Percentiles rank a stretch among this genome's conserved stretches.
These are phyloP conservation scores for Schizophyllum commune DNA, from an alignment of 1,284 basidiomycete genomes.

Conservation along the genomic window DNA sequence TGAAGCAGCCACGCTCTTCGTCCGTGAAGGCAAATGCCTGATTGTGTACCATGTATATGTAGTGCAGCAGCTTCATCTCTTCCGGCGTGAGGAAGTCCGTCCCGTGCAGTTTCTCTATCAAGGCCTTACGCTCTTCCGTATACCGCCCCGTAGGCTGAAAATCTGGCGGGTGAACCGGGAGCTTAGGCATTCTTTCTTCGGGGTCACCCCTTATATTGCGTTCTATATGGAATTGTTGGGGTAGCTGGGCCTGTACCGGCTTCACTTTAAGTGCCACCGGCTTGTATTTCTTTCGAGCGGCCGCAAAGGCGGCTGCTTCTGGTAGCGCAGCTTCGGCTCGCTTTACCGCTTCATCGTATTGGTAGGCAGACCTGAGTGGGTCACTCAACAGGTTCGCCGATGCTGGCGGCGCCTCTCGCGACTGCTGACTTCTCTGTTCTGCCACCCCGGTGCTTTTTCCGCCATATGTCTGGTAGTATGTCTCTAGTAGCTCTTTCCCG, in stretches of 20 bases:
- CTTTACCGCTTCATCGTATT: too few relatives aligned
- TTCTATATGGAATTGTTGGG: background rate
- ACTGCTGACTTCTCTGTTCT: too few relatives aligned
- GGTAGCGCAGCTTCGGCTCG: too few relatives aligned
- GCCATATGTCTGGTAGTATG: too few relatives aligned
- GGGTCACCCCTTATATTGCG: conserved; percentile 12
- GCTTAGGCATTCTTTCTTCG: conserved; percentile 13
- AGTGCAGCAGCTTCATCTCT: conserved; percentile 16
- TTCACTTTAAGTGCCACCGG: too few relatives aligned
- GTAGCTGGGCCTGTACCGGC: background rate
- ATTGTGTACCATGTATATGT: conserved; percentile 16
- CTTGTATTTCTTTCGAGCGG: too few relatives aligned
- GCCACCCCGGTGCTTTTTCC: too few relatives aligned
- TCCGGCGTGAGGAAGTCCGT: conserved; percentile 12
- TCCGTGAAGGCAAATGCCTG: conserved; percentile 26
- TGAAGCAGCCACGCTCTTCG: conserved; percentile 23
- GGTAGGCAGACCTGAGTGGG: too few relatives aligned
- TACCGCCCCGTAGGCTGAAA: conserved; percentile 8
- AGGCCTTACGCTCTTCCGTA: conserved; percentile 1
- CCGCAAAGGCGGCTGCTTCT: too few relatives aligned
- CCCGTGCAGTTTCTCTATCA: conserved; percentile 3
- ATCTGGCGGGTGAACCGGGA: background rate
- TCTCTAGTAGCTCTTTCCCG: too few relatives aligned
- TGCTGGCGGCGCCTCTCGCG: too few relatives aligned
- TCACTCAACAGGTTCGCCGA: too few relatives aligned